A percentile compares a stretch with the other conserved stretches of the same genome.
Conservation (phyloP, 2,329 filamentous ascomycete species). For the Neoascochyta sp. region DNA sequence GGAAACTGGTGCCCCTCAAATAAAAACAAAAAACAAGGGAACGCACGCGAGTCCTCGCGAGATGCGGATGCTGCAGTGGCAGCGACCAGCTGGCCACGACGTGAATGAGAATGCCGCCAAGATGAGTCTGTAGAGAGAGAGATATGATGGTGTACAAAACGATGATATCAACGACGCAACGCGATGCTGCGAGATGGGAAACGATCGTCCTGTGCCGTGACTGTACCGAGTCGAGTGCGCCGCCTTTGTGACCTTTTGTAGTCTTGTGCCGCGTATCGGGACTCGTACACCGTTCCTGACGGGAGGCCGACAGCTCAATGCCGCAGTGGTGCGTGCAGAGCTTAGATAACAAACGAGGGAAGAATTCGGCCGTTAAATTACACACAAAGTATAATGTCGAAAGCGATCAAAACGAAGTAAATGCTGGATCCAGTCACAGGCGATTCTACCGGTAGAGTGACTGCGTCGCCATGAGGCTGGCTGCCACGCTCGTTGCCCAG, state of each 20-base stretch:
- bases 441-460: constrained; percentile 32
- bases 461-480: constrained; percentile 55
- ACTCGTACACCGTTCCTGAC: constrained; percentile 38
- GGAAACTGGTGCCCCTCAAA: constrained; percentile 17
- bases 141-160: constrained; percentile 20
- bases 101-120: constrained; percentile 24
- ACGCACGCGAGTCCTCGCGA: too few relatives aligned
- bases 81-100: too few relatives aligned
- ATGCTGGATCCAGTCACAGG: not conserved
- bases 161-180: constrained; percentile 20
- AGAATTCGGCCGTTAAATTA: constrained; percentile 22
- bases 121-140: constrained; percentile 19
- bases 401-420: constrained; percentile 15
- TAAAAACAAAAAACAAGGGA: constrained; percentile 11
- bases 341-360: constrained; percentile 27
- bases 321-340: too few relatives aligned
- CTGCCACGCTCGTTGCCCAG: constrained; percentile 79
- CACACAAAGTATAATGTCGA: constrained; percentile 13
- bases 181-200: constrained; percentile 18
- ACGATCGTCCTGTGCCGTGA: constrained; percentile 25
- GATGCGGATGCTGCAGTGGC: too few relatives aligned
- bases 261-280: too few relatives aligned
- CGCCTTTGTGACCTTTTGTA: constrained; percentile 6
- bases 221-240: constrained; percentile 18
- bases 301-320: constrained; percentile 30